Evolutionary conservation across 2,329 filamentous ascomycete genomes (phyloP).

Genomic region (Aureobasidium sp.): DNA sequence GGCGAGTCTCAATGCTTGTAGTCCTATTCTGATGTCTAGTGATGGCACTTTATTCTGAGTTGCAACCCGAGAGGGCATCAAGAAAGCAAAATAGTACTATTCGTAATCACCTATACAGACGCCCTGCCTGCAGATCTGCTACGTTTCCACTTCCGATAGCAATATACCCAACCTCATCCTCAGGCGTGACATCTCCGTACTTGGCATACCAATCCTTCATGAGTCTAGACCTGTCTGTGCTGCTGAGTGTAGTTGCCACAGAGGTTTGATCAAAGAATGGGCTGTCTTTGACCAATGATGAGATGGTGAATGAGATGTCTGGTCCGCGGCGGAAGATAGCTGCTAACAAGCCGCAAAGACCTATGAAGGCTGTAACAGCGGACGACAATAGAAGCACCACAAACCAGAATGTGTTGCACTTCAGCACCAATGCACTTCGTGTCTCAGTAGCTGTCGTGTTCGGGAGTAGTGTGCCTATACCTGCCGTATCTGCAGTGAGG

Average conservation of each 20-base stretch:
- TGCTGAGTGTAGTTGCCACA: not conserved
- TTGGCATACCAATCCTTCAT: not conserved
- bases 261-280: not conserved
- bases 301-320: not conserved
- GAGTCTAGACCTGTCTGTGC: not conserved
- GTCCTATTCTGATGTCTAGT: no score
- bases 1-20: no score
- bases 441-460: not conserved
- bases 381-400: not conserved
- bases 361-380: not conserved
- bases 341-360: not conserved
- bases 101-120: not conserved
- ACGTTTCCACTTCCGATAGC: not conserved
- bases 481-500: not conserved
- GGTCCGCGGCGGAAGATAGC: not conserved
- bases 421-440: not conserved
- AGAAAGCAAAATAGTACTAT: no score
- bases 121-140: not conserved
- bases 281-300: not conserved
- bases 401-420: not conserved
- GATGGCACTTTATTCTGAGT: no score
- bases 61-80: no score
- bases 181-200: not conserved
- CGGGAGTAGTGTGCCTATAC: no score
- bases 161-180: not conserved